Conservation (phyloP, 176 grass and related monocot genomes). For the Leersia perrieri region DNA sequence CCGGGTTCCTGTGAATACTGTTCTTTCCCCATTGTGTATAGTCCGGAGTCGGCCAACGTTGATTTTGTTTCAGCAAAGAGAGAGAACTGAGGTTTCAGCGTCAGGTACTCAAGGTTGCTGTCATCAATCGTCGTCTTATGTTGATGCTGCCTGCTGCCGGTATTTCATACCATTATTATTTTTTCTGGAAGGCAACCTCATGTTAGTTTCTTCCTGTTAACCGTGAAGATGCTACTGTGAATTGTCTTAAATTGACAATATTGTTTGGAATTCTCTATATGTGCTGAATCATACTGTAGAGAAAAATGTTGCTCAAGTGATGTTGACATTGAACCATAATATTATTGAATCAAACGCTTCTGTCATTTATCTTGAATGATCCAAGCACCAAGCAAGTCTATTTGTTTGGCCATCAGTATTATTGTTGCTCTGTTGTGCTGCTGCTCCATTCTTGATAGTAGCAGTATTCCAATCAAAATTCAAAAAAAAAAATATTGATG, state of each 20-base stretch:
- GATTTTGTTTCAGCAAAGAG: not conserved
- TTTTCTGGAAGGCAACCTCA: not conserved
- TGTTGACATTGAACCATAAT: not conserved
- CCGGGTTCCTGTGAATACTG: slow-evolving; percentile 28
- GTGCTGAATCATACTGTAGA: not conserved
- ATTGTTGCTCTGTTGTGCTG: not conserved
- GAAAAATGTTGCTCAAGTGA: not conserved
- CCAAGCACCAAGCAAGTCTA: not conserved
- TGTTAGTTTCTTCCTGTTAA: not conserved
- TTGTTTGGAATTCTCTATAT: not conserved
- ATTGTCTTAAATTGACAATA: not conserved
- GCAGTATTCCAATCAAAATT: not conserved
- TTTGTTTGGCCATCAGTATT: not conserved
- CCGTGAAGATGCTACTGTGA: not conserved
- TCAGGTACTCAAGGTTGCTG: not conserved
- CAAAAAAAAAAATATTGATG: not conserved
- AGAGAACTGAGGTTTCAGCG: not conserved
- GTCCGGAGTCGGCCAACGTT: not conserved
- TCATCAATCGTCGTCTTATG: not conserved
- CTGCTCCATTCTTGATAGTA: not conserved
- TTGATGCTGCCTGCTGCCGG: not conserved
- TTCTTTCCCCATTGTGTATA: not conserved
- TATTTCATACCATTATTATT: not conserved
- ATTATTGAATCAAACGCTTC: not conserved
- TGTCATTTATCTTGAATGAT: not conserved